Conservation (phyloP, 345 rosid genomes). For the Garcia nutans region DNA sequence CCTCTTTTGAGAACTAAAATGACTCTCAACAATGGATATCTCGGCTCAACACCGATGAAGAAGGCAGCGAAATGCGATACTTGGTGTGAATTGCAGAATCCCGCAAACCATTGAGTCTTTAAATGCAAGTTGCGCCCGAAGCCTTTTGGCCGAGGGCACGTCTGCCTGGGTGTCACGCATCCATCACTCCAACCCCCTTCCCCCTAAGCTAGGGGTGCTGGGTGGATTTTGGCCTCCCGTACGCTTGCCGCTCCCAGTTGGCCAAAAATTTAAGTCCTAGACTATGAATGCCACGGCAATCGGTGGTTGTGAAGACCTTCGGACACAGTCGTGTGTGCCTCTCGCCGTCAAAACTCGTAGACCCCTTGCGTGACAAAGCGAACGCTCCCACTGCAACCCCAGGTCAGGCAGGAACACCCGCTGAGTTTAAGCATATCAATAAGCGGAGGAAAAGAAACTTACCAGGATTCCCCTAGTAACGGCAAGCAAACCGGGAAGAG, state of each 20-base stretch:
- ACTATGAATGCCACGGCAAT: background rate
- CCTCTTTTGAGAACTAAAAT: too few relatives aligned
- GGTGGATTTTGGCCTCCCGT: background rate
- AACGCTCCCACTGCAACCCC: too few relatives aligned
- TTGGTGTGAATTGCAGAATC: slow-evolving; percentile 6
- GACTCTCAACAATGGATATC: too few relatives aligned
- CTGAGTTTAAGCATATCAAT: background rate
- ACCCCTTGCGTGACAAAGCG: too few relatives aligned
- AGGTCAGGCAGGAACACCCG: background rate
- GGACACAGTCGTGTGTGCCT: too few relatives aligned
- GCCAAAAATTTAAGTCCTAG: background rate
- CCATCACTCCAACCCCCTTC: background rate
- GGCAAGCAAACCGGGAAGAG: too few relatives aligned
- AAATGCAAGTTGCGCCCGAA: slow-evolving; percentile 18
- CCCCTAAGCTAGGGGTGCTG: background rate
- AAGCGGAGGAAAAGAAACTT: too few relatives aligned
- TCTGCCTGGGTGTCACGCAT: slow-evolving; percentile 21
- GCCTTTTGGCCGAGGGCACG: slow-evolving; percentile 22
- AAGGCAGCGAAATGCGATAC: too few relatives aligned
- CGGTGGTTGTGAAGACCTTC: slow-evolving; percentile 4
- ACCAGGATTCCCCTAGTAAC: too few relatives aligned
- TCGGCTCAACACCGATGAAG: too few relatives aligned
- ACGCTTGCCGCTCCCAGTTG: background rate
- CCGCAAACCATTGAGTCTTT: slow-evolving; percentile 4
- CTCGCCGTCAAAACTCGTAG: too few relatives aligned